These are phyloP conservation scores for Poteriospumella lacustris DNA, from an alignment of 108 stramenopile genomes.

Conservation along the genomic window DNA sequence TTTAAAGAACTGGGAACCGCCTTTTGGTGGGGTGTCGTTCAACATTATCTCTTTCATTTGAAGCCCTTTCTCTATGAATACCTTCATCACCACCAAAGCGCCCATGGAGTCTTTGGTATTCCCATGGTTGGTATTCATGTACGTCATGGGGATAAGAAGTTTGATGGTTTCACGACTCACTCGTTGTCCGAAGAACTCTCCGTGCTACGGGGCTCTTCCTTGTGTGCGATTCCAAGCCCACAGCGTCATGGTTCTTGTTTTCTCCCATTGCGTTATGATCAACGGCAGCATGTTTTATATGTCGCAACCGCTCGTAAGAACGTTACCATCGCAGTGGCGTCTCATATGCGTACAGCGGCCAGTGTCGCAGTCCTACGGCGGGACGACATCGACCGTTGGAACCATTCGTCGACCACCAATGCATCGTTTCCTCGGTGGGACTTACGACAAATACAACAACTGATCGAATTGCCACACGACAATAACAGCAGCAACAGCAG, in stretches of 20 bases:
- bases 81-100: neutral
- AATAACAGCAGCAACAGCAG: no score
- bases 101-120: neutral
- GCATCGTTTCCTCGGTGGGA: no score
- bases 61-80: neutral
- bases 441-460: neutral
- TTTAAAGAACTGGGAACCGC: neutral
- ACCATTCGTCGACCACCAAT: no score
- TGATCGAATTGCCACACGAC: no score
- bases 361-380: neutral
- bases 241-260: no score
- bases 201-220: neutral
- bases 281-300: neutral
- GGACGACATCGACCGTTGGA: neutral
- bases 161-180: neutral
- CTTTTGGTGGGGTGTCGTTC: slow-evolving; percentile 11
- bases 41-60: neutral
- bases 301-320: no score
- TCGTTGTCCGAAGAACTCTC: neutral
- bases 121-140: slow-evolving; percentile 16
- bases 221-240: no score
- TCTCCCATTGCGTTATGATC: neutral
- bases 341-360: no score
- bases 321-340: neutral
- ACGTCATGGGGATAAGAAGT: neutral